Evolutionary conservation across 2,329 filamentous ascomycete genomes (phyloP).

Genomic region (Aotearoamyces nothofagi): DNA sequence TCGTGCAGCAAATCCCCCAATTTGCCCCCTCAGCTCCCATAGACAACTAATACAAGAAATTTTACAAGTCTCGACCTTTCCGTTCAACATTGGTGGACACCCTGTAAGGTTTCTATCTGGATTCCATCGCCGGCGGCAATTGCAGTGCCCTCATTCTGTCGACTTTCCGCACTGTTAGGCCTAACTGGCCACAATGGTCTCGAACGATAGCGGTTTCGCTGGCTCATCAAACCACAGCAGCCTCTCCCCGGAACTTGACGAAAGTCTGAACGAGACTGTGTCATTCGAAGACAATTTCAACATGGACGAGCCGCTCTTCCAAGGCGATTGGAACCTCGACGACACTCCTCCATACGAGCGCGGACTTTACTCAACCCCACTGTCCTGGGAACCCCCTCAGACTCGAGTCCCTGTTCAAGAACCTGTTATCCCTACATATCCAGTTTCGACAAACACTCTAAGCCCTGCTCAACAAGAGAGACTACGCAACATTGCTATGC

Average conservation of each 20-base stretch:
- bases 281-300: background rate
- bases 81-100: no score
- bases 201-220: background rate
- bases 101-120: no score
- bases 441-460: conserved; percentile 18
- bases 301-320: background rate
- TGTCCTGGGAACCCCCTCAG: conserved; percentile 5
- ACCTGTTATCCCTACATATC: background rate
- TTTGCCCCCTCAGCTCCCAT: no score
- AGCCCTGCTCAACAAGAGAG: conserved; percentile 41
- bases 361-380: conserved; percentile 5
- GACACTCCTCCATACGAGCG: conserved; percentile 3
- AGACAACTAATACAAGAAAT: no score
- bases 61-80: no score
- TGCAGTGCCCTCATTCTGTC: background rate
- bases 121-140: background rate
- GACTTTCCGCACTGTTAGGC: background rate
- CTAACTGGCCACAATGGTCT: background rate
- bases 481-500: conserved; percentile 49
- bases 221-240: background rate
- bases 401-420: background rate
- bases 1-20: no score
- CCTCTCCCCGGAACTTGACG: background rate
- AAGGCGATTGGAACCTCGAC: conserved; percentile 1
- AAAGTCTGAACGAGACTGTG: background rate